Conservation (phyloP, 2,329 filamentous ascomycete genomes). For the Calonectria pteridis region DNA sequence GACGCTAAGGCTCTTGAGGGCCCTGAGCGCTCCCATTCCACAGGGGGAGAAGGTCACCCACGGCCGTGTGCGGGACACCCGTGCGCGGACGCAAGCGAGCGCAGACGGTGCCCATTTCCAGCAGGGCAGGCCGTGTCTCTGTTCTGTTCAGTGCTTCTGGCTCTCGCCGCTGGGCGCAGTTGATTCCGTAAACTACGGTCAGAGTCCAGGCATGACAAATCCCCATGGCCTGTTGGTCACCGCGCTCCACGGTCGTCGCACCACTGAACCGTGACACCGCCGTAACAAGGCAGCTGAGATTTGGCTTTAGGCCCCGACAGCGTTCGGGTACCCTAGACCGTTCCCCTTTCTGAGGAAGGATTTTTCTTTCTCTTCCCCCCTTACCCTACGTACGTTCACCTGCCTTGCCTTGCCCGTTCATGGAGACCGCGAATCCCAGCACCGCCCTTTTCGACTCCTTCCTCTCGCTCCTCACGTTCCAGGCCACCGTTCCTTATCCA, state of each 20-base stretch:
- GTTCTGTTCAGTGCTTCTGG: background rate
- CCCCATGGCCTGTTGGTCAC: background rate
- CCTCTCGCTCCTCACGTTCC: background rate
- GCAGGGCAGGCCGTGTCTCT: background rate
- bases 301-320: background rate
- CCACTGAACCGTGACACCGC: background rate
- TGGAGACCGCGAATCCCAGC: background rate
- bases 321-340: constrained; percentile 3
- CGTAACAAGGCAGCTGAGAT: background rate
- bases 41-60: background rate
- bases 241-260: background rate
- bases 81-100: constrained; percentile 12
- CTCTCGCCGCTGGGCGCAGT: background rate
- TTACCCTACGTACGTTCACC: background rate
- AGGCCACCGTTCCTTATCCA: background rate
- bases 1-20: background rate
- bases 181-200: constrained; percentile 2
- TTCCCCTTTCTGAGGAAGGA: background rate
- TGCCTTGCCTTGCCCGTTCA: background rate
- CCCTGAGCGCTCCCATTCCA: background rate
- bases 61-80: background rate
- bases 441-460: background rate
- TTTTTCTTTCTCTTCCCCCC: background rate
- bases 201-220: background rate
- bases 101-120: background rate